phyloP scores from a whole-genome alignment of 805 yeast species.

The Yamadazyma endophytica region DNA sequence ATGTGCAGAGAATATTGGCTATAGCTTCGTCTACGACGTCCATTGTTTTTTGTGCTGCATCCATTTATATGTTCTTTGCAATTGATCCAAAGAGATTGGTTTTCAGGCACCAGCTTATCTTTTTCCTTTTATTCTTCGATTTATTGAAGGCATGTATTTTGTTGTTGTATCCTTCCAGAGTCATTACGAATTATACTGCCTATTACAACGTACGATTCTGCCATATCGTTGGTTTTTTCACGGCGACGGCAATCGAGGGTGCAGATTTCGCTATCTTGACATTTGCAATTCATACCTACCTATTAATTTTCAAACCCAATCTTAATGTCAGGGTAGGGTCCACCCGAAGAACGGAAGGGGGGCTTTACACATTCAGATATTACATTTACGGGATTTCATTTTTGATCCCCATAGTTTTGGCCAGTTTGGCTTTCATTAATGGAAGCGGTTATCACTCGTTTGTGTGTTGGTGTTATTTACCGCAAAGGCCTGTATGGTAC shows the following conservation, averaged over 20 bases:
- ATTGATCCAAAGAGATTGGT: slow-evolving; percentile 61
- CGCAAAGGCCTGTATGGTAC: slow-evolving; percentile 70
- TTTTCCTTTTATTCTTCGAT: slow-evolving; percentile 67
- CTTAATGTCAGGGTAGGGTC: slow-evolving; percentile 38
- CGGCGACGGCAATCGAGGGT: slow-evolving; percentile 77
- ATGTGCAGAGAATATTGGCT: slow-evolving; percentile 34
- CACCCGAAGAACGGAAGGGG: slow-evolving; percentile 54
- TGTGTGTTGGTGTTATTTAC: slow-evolving; percentile 76
- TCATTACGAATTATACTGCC: slow-evolving; percentile 37
- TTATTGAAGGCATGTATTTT: slow-evolving; percentile 68
- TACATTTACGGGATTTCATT: slow-evolving; percentile 57
- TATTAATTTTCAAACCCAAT: slow-evolving; percentile 65
- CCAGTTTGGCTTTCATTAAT: slow-evolving; percentile 64
- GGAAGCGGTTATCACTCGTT: slow-evolving; percentile 55
- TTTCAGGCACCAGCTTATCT: slow-evolving; percentile 68
- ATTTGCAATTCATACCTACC: slow-evolving; percentile 78
- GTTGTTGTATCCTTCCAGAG: slow-evolving; percentile 63
- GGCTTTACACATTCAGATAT: slow-evolving; percentile 56
- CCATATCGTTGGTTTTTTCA: slow-evolving; percentile 73
- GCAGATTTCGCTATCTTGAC: slow-evolving; percentile 79
- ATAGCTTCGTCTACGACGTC: slow-evolving; percentile 35
- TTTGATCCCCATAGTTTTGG: slow-evolving; percentile 60
- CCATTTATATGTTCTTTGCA: slow-evolving; percentile 56
- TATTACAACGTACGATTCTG: slow-evolving; percentile 50
- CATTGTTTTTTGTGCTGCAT: slow-evolving; percentile 47